phyloP scores from a whole-genome alignment of 164 flowering plant species.

The Umbellularia californica region DNA sequence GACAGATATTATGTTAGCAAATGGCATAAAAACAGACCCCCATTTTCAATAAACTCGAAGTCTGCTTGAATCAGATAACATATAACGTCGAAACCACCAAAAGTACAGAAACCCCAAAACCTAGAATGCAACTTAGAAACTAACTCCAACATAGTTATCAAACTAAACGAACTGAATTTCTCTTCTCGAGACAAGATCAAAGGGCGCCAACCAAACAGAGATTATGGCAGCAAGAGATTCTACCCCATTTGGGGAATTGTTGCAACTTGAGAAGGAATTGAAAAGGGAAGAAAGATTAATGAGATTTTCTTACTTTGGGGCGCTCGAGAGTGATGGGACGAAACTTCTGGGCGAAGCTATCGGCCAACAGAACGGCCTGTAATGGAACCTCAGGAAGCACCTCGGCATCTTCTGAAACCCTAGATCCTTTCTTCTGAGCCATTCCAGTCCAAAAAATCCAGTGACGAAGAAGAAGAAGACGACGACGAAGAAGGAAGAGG shows the following conservation, averaged over 20 bases:
- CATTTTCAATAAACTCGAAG: too few relatives aligned
- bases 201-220: too few relatives aligned
- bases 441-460: constrained; percentile 4
- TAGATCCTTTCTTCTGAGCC: constrained; percentile 40
- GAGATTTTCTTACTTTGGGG: constrained; percentile 54
- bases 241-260: background rate
- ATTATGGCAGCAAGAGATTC: background rate
- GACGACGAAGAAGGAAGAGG: background rate
- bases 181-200: background rate
- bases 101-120: background rate
- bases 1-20: background rate
- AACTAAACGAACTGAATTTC: too few relatives aligned
- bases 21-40: too few relatives aligned
- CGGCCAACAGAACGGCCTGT: constrained; percentile 88
- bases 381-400: constrained; percentile 61
- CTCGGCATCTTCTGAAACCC: constrained; percentile 58
- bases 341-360: constrained; percentile 85
- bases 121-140: background rate
- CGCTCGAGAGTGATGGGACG: constrained; percentile 95
- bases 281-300: background rate
- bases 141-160: background rate
- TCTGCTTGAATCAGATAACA: background rate
- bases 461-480: background rate
- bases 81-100: background rate
- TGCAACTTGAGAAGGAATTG: background rate